Evolutionary conservation across 768 basidiomycete species (phyloP).

Genomic region (Daedaleopsis nitida): DNA sequence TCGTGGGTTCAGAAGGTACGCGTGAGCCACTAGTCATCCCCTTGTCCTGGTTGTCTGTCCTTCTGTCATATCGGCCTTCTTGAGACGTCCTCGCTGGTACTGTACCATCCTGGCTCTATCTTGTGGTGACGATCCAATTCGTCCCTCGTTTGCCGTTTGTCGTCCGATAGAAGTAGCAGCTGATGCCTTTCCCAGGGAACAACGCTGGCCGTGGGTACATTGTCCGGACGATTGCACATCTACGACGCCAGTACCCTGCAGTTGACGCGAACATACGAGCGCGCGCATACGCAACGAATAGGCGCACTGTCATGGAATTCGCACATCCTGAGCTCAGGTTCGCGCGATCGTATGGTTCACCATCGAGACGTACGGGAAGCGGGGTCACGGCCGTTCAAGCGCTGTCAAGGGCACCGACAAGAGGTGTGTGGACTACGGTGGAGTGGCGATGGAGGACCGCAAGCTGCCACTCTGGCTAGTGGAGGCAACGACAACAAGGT

Average conservation of each 20-base stretch:
- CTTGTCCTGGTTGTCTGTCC: neutral
- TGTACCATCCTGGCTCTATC: neutral
- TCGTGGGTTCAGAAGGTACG: slow-evolving; percentile 87
- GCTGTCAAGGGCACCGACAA: slow-evolving; percentile 78
- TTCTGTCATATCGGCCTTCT: slow-evolving; percentile 1
- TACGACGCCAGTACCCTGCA: slow-evolving; percentile 85
- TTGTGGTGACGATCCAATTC: neutral
- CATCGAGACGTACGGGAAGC: slow-evolving; percentile 90
- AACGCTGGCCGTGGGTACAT: slow-evolving; percentile 90
- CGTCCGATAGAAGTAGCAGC: neutral
- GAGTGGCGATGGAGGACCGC: slow-evolving; percentile 58
- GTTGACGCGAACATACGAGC: slow-evolving; percentile 76
- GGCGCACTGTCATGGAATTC: slow-evolving; percentile 95
- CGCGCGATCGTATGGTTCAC: slow-evolving; percentile 86
- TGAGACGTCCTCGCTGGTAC: too few relatives aligned
- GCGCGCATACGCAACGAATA: slow-evolving; percentile 86
- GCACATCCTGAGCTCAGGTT: slow-evolving; percentile 85
- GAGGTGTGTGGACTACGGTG: slow-evolving; percentile 97
- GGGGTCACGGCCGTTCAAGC: slow-evolving; percentile 62
- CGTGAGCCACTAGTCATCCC: neutral
- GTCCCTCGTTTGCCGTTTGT: neutral
- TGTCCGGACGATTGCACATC: slow-evolving; percentile 87
- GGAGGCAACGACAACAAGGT: slow-evolving; percentile 99
- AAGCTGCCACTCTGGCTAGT: slow-evolving; percentile 72
- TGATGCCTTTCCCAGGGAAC: slow-evolving; percentile 55